Evolutionary conservation across 768 basidiomycete genomes (phyloP), one percentile per base, ranked within the genome.

Genomic region (Fomitopsis serialis): DNA sequence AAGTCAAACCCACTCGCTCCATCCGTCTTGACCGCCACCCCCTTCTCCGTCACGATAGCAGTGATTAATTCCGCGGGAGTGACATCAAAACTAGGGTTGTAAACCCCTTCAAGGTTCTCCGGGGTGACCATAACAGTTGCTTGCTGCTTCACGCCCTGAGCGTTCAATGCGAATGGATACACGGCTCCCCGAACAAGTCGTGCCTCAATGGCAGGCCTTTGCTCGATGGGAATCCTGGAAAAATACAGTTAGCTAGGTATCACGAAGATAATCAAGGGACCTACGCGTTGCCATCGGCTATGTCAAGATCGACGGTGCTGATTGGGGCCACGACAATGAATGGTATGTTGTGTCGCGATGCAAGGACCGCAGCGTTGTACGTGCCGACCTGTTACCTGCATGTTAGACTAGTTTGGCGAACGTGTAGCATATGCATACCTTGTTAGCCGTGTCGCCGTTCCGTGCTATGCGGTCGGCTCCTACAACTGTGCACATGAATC

Each of bases 371-470:
- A 17, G 95, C 93, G 62, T 98, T 96, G 74, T 96, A 98, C 0
- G 96, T 97, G 47, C 94, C 94, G 64, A 98, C 89, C 76, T 78
- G 60, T 13, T 17, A 40, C 6, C 6, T 17, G 5, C 15, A 40
- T 19, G 15, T 17, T 7, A 17, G 1, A 25, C 13, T 37, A n/a
- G 25, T 22, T 44, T 34, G 12, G 17, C 17, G 37, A 48, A 51
- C 46, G 3, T 21, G 7, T 22, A 42, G 36, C 32, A 23, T 22
- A 15, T 21, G 17, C 35, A 24, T 53, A 80, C 83, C 76, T 98
- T 98, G 77, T 98, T 98, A 15, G 96, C 96, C 1, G 96, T 98
- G 71, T 98, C 96, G 3, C 96, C 96, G 63, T 98, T 98, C 65
- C 74, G 79, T 1, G 92, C 91, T 59, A 98, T 85, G 54, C 93